Evolutionary conservation across 2,329 filamentous ascomycete genomes (phyloP).

Genomic region (Volutella citrinella): DNA sequence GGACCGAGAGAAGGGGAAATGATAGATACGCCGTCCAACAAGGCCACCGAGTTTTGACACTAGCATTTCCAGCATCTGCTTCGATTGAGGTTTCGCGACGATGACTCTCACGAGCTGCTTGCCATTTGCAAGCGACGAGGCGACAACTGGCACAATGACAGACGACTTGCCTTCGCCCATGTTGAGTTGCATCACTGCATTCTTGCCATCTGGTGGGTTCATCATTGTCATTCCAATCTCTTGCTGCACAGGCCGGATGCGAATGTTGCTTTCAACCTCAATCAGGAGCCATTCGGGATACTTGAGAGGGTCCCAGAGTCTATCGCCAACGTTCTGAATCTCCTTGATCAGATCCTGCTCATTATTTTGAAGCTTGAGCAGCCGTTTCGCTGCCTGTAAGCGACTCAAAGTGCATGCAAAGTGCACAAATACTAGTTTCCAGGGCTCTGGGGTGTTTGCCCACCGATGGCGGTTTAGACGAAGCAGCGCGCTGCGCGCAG

Average conservation of each 20-base stretch:
- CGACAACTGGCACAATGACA: constrained; percentile 65
- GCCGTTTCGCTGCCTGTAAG: constrained; percentile 40
- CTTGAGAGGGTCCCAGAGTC: constrained; percentile 49
- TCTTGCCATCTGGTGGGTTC: constrained; percentile 33
- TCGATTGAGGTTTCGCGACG: constrained; percentile 58
- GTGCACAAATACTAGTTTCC: constrained; percentile 32
- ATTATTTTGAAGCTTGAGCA: constrained; percentile 28
- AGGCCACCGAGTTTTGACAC: constrained; percentile 48
- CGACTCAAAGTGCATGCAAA: constrained; percentile 40
- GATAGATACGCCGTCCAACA: constrained; percentile 49
- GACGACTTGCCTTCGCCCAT: constrained; percentile 73
- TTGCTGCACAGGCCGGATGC: constrained; percentile 59
- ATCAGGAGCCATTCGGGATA: constrained; percentile 61
- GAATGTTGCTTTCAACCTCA: constrained; percentile 60
- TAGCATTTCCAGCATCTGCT: constrained; percentile 50
- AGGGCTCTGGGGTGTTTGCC: too few species aligned
- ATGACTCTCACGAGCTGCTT: constrained; percentile 53
- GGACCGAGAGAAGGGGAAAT: constrained; percentile 57
- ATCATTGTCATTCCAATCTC: constrained; percentile 58
- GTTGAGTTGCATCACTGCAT: constrained; percentile 62
- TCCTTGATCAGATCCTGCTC: constrained; percentile 37
- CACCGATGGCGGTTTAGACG: too few species aligned
- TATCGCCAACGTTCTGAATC: constrained; percentile 49
- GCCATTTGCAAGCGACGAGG: constrained; percentile 49
- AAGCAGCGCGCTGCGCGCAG: too few species aligned